Evolutionary conservation across 768 basidiomycete genomes (phyloP).

Genomic region (Cubamyces sp.): DNA sequence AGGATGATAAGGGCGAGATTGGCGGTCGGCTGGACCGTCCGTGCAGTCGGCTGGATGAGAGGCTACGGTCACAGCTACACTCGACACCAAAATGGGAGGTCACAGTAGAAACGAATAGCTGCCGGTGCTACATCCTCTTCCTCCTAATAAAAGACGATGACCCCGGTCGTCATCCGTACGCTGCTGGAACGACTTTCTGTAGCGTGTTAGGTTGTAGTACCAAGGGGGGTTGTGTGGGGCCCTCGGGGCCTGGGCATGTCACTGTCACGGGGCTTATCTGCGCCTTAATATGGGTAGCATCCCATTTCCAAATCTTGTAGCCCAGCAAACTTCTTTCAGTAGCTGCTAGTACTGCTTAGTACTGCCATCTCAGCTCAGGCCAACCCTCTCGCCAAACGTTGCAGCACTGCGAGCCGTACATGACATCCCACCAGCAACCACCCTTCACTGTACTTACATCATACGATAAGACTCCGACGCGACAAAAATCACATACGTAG

Average conservation of each 20-base stretch:
- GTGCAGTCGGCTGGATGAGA: neutral
- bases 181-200: neutral
- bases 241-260: neutral
- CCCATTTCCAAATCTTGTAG: too few species aligned
- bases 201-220: too few species aligned
- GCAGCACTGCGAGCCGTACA: neutral
- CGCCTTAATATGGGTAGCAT: neutral
- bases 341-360: too few species aligned
- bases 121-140: too few species aligned
- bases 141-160: too few species aligned
- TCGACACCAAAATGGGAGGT: conserved; percentile 3
- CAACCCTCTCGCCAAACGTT: neutral
- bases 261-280: neutral
- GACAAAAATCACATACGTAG: too few species aligned
- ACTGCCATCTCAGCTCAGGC: too few species aligned
- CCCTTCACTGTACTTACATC: too few species aligned
- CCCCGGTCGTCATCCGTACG: neutral
- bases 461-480: too few species aligned
- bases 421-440: neutral
- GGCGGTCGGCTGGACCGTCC: neutral
- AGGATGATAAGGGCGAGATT: neutral
- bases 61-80: conserved; percentile 9
- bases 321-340: too few species aligned
- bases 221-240: too few species aligned
- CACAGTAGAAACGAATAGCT: neutral